Evolutionary conservation across 495 filamentous ascomycete genomes (phyloP), one percentile per base, ranked within the genome.

Genomic region (Platismatia glauca): DNA sequence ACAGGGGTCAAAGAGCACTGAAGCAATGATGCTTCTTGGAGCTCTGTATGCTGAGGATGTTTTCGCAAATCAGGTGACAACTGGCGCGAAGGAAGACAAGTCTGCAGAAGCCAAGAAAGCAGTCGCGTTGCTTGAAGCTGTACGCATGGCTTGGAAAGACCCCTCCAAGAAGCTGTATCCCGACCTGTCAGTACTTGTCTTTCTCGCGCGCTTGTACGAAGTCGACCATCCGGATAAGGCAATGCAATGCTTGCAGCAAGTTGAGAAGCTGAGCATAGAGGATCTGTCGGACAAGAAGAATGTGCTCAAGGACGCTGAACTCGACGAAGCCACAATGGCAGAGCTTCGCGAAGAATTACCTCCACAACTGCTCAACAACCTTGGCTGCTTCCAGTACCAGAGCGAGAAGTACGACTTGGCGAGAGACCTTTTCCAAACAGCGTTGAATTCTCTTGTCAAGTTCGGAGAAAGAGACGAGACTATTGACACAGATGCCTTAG

Each of bases 341-440:
- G 76, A 75, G 33, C 77, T 94, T 38, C 84, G 90, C 39, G 85
- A 91, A 70, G 76, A 84, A 63, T 77, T 97, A 0, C 88, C 91
- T 7, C 91, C 95, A 3, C 91, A 97, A 72, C 78, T 98, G 1
- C 83, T 97, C 48, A 97, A 96, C 78, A 97, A 98, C 69, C 95
- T 98, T 72, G 94, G 90, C 4, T 94, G 90, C 71, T 96, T 97
- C 76, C 82, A 95, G 64, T 97, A 89, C 67, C 90, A 95, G 67
- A 78, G 82, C 0, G 95, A 95, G 67, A 91, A 89, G 67, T 86
- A 89, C 64, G 82, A 86, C 27, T 76, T 82, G 55, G 92, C 95
- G n/a, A 85, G 88, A 62, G 84, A 89, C 52, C 79, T 93, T 70
- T 97, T 97, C 72, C 89, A 98, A 71, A 82, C 86, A 2, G 94